Evolutionary conservation across 2,329 filamentous ascomycete species (phyloP).

Genomic region (Paecilomyces variotii): DNA sequence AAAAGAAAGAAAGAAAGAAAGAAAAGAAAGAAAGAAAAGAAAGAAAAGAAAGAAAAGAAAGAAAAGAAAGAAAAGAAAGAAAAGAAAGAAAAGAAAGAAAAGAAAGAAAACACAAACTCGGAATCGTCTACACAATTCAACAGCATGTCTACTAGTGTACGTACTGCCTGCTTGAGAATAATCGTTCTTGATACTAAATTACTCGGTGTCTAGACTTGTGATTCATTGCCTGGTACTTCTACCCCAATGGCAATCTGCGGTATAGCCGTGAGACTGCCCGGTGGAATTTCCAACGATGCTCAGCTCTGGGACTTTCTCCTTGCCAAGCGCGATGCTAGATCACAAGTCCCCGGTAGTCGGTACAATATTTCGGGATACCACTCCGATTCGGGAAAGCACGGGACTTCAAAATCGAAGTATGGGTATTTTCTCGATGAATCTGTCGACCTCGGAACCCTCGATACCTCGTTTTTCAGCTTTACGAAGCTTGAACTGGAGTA

Average conservation of each 20-base stretch:
- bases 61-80: no score
- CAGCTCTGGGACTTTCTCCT: conserved; percentile 1
- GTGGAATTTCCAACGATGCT: background rate
- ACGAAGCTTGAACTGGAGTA: conserved; percentile 7
- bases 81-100: no score
- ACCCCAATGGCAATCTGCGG: conserved; percentile 1
- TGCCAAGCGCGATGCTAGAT: background rate
- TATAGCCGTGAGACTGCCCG: background rate
- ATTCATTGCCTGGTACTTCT: no score
- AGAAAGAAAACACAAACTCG: no score
- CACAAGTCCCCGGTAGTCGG: background rate
- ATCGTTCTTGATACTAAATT: no score
- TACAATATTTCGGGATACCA: conserved; percentile 1
- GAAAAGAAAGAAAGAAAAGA: no score
- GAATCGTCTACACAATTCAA: no score
- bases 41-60: no score
- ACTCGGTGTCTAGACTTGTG: no score
- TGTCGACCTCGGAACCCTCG: conserved; percentile 11
- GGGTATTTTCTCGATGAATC: conserved; percentile 11
- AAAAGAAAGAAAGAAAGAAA: no score
- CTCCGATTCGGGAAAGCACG: background rate
- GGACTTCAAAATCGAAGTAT: conserved; percentile 8
- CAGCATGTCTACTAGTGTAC: no score
- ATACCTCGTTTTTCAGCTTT: conserved; percentile 15
- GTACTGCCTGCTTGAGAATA: no score